Base-by-base conservation (phyloP, 768 basidiomycete genomes). In the Suillus subluteus region DNA sequence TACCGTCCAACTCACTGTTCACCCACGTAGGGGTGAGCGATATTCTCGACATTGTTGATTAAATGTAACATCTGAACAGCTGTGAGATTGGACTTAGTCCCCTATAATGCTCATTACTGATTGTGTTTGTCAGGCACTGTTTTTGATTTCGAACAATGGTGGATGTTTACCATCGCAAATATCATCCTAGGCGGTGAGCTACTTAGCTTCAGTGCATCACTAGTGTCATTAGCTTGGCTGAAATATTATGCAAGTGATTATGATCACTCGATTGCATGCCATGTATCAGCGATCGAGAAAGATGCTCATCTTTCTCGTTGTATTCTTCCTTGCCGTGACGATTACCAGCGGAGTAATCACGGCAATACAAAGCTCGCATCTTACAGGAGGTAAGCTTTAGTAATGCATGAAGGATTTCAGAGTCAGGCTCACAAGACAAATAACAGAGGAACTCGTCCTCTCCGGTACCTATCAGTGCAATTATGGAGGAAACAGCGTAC, bases 401-500 rank as follows among this genome's bases (percentile, higher is more conserved):
- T 55, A 2, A 55, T 35, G 9, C 30, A 32, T 0, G 16, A 55
- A 18, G 18, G 18, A 21, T 4, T 35, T 32, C 4, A 55, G 32
- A 2, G 5, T 32, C 5, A 32, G 32, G 4, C 32, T 55, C 18
- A 55, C 9, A 30, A 21, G 54, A 35, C 9, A 16, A 32, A 55
- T 55, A 26, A 11, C 32, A 55, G 54, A 55, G 54, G 54, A 55
- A 16, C 4, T 35, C 2, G 0, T 35, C 18, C 32, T 52, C 16
- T 52, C 50, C 15, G 50, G 26, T 30, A 30, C 50, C 26, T 52
- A 16, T 52, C 26, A 16, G 18, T 55, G 54, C 18, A 1, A 6
- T 18, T 15, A 7, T 5, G 3, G 1, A 3, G 18, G 16, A 5
- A 11, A 9, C 9, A 12, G 2, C 18, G 0, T 5, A 5, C 9